Percentiles rank a stretch among this genome's conserved stretches.
phyloP scores from a whole-genome alignment of 2,329 filamentous ascomycete species.

The Botrytis hyacinthi region DNA sequence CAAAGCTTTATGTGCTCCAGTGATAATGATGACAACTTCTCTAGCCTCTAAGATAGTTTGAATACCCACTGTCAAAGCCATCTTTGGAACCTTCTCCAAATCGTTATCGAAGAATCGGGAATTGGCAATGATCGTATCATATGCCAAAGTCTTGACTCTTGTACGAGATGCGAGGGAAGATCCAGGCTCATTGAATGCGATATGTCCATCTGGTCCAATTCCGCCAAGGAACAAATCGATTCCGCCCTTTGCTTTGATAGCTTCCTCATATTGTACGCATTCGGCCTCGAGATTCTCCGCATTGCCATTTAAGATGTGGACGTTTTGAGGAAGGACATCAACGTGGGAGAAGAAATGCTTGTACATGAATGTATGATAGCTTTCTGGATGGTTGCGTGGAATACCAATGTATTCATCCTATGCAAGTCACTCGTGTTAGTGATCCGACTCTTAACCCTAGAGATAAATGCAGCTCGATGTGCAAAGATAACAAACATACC shows the following conservation, averaged over 20 bases:
- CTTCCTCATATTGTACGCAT: conserved; percentile 75
- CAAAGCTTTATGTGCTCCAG: conserved; percentile 76
- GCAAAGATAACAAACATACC: conserved; percentile 48
- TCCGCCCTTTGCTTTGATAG: conserved; percentile 70
- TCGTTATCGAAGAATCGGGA: conserved; percentile 80
- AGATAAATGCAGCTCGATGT: neutral
- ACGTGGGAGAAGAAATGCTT: conserved; percentile 86
- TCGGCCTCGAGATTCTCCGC: conserved; percentile 72
- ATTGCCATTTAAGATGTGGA: conserved; percentile 82
- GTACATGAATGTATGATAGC: conserved; percentile 93
- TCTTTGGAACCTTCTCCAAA: conserved; percentile 69
- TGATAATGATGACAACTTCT: conserved; percentile 80
- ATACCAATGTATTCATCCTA: conserved; percentile 86
- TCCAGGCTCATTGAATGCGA: conserved; percentile 88
- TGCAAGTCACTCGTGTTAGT: neutral
- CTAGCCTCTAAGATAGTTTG: conserved; percentile 77
- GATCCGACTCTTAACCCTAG: neutral
- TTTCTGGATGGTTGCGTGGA: conserved; percentile 77
- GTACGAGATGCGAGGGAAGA: conserved; percentile 75
- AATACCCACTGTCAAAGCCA: conserved; percentile 82
- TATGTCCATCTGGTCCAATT: conserved; percentile 82
- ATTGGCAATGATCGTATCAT: conserved; percentile 84
- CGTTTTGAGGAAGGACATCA: conserved; percentile 76
- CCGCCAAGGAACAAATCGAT: conserved; percentile 85
- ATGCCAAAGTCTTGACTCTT: conserved; percentile 81